phyloP scores from a whole-genome alignment of 768 basidiomycete species.

The Xerocomellus chrysenteron region DNA sequence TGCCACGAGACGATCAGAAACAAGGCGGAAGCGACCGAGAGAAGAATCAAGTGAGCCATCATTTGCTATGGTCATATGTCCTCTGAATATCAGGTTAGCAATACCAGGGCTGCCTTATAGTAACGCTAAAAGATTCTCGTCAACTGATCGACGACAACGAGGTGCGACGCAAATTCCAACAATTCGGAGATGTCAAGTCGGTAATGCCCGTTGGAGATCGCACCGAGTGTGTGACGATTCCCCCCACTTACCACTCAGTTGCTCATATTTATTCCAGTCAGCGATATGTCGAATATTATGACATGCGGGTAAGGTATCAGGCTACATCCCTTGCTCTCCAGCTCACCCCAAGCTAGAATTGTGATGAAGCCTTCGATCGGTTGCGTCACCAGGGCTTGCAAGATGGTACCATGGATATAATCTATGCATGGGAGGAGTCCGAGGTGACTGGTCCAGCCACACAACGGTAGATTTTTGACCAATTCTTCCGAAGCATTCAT shows the following conservation, averaged over 20 bases:
- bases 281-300: conserved; percentile 92
- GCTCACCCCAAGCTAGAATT: conserved; percentile 48
- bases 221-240: conserved; percentile 46
- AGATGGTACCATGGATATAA: conserved; percentile 87
- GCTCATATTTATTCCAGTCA: conserved; percentile 50
- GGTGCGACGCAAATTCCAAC: conserved; percentile 80
- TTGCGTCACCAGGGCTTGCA: conserved; percentile 75
- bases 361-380: conserved; percentile 75
- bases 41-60: conserved; percentile 73
- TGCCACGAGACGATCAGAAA: conserved; percentile 85
- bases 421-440: conserved; percentile 79
- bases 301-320: conserved; percentile 62
- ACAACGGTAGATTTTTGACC: conserved; percentile 33
- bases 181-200: conserved; percentile 87
- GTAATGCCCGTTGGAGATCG: conserved; percentile 66
- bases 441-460: conserved; percentile 51
- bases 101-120: conserved; percentile 81
- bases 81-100: conserved; percentile 42
- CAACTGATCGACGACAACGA: conserved; percentile 81
- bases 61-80: not conserved
- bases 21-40: conserved; percentile 56
- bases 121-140: conserved; percentile 71
- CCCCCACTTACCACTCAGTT: not conserved
- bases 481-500: not conserved
- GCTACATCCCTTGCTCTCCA: not conserved